Conservation (phyloP, 768 basidiomycete species). For the Pulveroboletus sp. region DNA sequence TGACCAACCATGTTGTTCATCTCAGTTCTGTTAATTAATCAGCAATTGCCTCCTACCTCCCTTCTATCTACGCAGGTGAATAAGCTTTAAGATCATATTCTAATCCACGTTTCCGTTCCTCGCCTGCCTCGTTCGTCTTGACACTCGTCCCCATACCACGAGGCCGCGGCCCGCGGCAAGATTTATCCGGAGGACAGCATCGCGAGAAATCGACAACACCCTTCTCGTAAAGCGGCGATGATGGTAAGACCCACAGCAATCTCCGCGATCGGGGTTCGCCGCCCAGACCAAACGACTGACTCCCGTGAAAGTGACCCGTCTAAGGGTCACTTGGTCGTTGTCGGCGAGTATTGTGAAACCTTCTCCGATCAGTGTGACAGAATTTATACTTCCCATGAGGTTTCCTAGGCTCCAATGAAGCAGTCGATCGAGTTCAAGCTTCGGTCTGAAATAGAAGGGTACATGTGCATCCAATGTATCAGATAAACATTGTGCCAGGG, state of each 20-base stretch:
- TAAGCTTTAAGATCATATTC: slow-evolving; percentile 11
- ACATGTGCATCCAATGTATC: slow-evolving; percentile 1
- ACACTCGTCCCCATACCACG: slow-evolving; percentile 11
- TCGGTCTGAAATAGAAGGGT: slow-evolving; percentile 14
- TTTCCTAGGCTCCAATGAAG: neutral
- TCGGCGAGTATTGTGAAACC: neutral
- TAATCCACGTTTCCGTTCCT: slow-evolving; percentile 9
- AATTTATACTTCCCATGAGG: slow-evolving; percentile 8
- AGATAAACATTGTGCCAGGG: slow-evolving; percentile 1
- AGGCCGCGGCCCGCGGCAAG: slow-evolving; percentile 21
- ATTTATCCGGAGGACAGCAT: neutral
- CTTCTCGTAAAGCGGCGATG: slow-evolving; percentile 2
- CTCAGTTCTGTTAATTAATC: slow-evolving; percentile 2
- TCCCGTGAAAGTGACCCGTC: neutral
- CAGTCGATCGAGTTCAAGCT: neutral
- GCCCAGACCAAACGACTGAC: neutral
- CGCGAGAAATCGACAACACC: neutral
- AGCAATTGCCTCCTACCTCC: neutral
- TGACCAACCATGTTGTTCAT: neutral
- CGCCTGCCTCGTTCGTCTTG: slow-evolving; percentile 3
- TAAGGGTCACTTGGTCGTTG: neutral
- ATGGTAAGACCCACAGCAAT: neutral
- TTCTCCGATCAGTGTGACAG: slow-evolving; percentile 6
- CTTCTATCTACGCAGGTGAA: slow-evolving; percentile 5
- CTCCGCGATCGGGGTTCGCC: neutral